phyloP scores from a whole-genome alignment of 2,329 filamentous ascomycete species.

The Leptographium flavum region DNA sequence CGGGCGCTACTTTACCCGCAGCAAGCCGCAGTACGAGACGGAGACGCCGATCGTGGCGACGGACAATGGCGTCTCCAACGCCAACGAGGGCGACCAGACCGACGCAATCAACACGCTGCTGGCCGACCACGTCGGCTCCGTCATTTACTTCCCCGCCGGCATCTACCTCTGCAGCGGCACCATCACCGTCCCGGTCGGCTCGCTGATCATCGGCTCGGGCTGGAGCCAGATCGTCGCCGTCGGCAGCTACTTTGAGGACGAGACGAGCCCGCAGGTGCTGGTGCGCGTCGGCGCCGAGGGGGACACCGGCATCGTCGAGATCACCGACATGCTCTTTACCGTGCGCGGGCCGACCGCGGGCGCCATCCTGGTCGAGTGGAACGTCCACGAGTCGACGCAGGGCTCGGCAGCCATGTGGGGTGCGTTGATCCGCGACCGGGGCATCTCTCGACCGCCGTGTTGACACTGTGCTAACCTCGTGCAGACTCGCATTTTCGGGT shows the following conservation, averaged over 20 bases:
- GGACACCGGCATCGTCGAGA: constrained; percentile 50
- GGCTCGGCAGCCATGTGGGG: constrained; percentile 16
- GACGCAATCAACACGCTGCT: constrained; percentile 34
- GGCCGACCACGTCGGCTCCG: constrained; percentile 26
- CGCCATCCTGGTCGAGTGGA: constrained; percentile 60
- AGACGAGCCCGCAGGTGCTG: constrained; percentile 46
- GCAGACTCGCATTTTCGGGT: constrained; percentile 54
- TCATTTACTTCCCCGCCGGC: constrained; percentile 48
- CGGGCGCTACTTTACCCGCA: constrained; percentile 48
- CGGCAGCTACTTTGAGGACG: constrained; percentile 39
- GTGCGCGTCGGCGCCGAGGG: constrained; percentile 50
- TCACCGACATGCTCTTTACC: constrained; percentile 53
- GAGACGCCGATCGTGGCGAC: constrained; percentile 51
- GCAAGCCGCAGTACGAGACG: constrained; percentile 62
- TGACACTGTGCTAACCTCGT: too few species aligned
- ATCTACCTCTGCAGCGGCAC: constrained; percentile 28
- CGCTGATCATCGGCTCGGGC: background rate
- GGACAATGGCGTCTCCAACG: constrained; percentile 61
- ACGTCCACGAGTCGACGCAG: constrained; percentile 37
- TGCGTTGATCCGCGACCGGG: too few species aligned
- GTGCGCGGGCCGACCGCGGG: constrained; percentile 54
- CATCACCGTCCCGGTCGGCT: background rate
- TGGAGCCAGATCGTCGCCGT: constrained; percentile 21
- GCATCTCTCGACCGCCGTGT: too few species aligned
- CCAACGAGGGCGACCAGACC: constrained; percentile 51